phyloP scores from a whole-genome alignment of 148 eudicot species.

The Vaccinium corymbosum region DNA sequence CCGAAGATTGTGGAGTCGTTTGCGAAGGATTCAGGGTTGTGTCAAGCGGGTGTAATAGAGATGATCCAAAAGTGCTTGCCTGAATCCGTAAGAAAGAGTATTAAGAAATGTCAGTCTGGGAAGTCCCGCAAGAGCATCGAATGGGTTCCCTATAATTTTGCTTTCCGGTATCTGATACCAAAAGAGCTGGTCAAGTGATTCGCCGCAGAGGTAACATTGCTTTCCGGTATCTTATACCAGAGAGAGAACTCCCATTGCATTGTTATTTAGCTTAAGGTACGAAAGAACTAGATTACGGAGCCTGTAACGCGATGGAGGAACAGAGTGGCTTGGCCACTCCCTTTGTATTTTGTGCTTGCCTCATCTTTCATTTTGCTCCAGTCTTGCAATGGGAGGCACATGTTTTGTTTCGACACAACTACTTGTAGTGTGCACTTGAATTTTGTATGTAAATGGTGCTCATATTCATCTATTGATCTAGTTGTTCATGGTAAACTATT shows the following conservation, averaged over 20 bases:
- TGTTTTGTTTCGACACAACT: not conserved
- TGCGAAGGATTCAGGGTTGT: slow-evolving; percentile 71
- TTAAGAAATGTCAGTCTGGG: slow-evolving; percentile 56
- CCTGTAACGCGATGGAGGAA: slow-evolving; percentile 3
- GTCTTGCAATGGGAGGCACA: not conserved
- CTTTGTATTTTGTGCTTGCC: slow-evolving; percentile 5
- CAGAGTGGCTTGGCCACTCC: not conserved
- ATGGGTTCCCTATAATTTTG: slow-evolving; percentile 75
- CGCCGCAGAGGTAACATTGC: not conserved
- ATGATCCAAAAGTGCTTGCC: slow-evolving; percentile 80
- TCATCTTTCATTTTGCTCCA: slow-evolving; percentile 9
- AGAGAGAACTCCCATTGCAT: not conserved
- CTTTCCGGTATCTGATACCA: slow-evolving; percentile 76
- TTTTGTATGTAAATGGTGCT: not conserved
- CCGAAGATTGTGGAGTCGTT: slow-evolving; percentile 78
- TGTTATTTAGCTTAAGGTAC: not conserved
- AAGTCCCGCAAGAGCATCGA: slow-evolving; percentile 65
- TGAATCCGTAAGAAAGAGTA: slow-evolving; percentile 56
- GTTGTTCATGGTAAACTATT: not conserved
- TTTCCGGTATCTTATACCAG: too few species aligned
- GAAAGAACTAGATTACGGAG: slow-evolving; percentile 5
- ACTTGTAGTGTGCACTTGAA: not conserved
- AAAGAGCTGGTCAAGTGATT: slow-evolving; percentile 63
- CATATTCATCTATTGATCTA: not conserved
- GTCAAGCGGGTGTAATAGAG: slow-evolving; percentile 54